Percentiles rank a stretch among this genome's conserved stretches.
These are phyloP conservation scores for Cochlearia excelsa DNA, from an alignment of 345 rosid genomes.

Conservation along the genomic window DNA sequence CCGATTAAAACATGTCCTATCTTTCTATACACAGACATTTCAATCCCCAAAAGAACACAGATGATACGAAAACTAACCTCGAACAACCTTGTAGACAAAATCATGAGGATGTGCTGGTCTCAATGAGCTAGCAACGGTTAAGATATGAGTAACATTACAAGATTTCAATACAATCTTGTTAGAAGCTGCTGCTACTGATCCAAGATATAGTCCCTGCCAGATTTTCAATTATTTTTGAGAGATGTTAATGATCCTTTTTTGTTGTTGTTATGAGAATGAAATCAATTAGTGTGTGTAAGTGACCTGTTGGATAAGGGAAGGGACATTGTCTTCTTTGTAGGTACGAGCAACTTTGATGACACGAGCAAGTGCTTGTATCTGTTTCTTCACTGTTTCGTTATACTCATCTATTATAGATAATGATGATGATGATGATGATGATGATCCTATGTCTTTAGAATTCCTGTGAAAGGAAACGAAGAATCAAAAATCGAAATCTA, in stretches of 20 bases:
- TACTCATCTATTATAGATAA: constrained; percentile 36
- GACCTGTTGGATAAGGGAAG: constrained; percentile 56
- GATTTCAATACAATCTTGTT: constrained; percentile 43
- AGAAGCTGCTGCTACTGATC: constrained; percentile 48
- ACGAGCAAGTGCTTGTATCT: constrained; percentile 48
- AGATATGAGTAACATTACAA: constrained; percentile 44
- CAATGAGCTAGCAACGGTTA: constrained; percentile 45
- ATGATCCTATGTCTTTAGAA: constrained; percentile 21
- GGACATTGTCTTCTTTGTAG: constrained; percentile 46
- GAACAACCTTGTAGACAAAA: constrained; percentile 43
- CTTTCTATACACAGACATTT: too few species aligned
- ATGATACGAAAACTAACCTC: constrained; percentile 28
- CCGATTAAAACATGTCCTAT: too few species aligned
- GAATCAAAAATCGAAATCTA: too few species aligned
- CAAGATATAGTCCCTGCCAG: constrained; percentile 50
- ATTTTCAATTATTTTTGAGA: neutral
- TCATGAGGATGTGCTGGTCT: constrained; percentile 43
- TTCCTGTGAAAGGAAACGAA: constrained; percentile 14
- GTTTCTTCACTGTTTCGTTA: constrained; percentile 40
- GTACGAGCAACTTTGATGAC: constrained; percentile 39
- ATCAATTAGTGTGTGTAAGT: neutral
- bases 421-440: constrained; percentile 18
- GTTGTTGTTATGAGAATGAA: neutral
- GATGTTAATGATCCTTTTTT: too few species aligned
- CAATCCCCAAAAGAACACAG: neutral